These are phyloP conservation scores for Podila minutissima DNA, from an alignment of 192 early-diverging fungal species.

Conservation along the genomic window DNA sequence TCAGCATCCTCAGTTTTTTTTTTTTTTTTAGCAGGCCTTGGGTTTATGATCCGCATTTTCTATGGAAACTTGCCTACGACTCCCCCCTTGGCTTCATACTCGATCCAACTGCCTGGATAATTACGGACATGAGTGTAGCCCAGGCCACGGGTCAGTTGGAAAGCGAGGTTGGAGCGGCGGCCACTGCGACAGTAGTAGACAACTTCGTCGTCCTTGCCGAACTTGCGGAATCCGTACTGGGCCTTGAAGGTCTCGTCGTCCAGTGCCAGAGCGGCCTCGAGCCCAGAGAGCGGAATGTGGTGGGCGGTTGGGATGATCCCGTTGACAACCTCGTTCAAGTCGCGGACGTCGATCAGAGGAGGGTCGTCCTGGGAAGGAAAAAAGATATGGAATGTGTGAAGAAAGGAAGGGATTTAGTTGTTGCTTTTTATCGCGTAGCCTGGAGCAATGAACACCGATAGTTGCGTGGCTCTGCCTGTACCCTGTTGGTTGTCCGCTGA, in stretches of 20 bases:
- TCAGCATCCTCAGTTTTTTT: not conserved
- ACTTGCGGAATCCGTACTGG: slow-evolving; percentile 59
- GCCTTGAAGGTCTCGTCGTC: slow-evolving; percentile 39
- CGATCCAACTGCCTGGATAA: slow-evolving; percentile 32
- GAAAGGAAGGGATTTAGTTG: no score
- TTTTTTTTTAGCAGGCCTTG: no score
- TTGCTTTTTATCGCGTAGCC: no score
- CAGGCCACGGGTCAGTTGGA: slow-evolving; percentile 58
- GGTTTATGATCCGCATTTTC: not conserved
- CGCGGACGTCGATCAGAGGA: slow-evolving; percentile 69
- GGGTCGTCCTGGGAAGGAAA: not conserved
- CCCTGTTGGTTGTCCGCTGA: not conserved
- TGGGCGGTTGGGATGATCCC: slow-evolving; percentile 68
- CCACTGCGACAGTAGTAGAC: slow-evolving; percentile 76
- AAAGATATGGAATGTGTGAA: not conserved
- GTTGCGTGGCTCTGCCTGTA: not conserved
- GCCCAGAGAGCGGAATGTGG: slow-evolving; percentile 69
- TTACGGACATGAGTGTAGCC: slow-evolving; percentile 49
- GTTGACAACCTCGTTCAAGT: slow-evolving; percentile 59
- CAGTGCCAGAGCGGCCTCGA: slow-evolving; percentile 37
- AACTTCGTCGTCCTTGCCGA: slow-evolving; percentile 54
- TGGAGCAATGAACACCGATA: no score
- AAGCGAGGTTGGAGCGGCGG: slow-evolving; percentile 66
- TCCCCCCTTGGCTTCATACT: slow-evolving; percentile 13
- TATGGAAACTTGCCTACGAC: not conserved